Base-by-base conservation (phyloP, 176 grass and related monocot genomes). In the Saccharum spontaneum region DNA sequence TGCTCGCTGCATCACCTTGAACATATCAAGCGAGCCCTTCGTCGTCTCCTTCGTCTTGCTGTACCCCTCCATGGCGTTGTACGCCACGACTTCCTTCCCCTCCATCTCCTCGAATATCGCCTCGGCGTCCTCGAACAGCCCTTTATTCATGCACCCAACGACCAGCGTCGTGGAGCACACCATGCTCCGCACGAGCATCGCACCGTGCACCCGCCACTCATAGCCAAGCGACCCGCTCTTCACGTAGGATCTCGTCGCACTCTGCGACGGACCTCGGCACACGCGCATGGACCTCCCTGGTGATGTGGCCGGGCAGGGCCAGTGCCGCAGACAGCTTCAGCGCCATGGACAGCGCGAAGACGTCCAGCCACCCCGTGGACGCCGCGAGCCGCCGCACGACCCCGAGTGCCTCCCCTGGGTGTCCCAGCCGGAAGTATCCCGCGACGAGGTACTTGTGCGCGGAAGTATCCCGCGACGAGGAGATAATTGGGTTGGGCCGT, bases 31-130 rank as follows among this genome's bases (percentile, higher is more conserved):
- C 1, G 91, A 98, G 78, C 57, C 23, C 61, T 77, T 83, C 0
- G 87, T 89, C 33, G 67, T 94, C 22, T 92, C 93, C 52, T 85
- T 62, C 18, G 48, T 73, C 80, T 40, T 84, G 78, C 93, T 98
- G 81, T 89, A 95, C 17, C 96, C 91, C 67, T 95, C 84, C 91
- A 94, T 89, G 2, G 93, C 91, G 55, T 95, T 98, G 86, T 90
- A 98, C 18, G 60, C 80, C 70, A 98, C 86, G 1, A 31, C 64
- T 78, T 98, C 95, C 76, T 92, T 98, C 22, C 83, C 86, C 8
- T 36, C 54, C 64, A 83, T 82, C 31, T 39, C 59, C 45, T 78
- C 24, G 55, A 98, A 95, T 8, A 95, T 86, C 3, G 83, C 76
- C 46, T 95, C 83, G 0, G 95, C 95, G 10, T 93, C 86, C 48